phyloP scores from a whole-genome alignment of 192 early-diverging fungal genomes.

The Coemansia sp. region DNA sequence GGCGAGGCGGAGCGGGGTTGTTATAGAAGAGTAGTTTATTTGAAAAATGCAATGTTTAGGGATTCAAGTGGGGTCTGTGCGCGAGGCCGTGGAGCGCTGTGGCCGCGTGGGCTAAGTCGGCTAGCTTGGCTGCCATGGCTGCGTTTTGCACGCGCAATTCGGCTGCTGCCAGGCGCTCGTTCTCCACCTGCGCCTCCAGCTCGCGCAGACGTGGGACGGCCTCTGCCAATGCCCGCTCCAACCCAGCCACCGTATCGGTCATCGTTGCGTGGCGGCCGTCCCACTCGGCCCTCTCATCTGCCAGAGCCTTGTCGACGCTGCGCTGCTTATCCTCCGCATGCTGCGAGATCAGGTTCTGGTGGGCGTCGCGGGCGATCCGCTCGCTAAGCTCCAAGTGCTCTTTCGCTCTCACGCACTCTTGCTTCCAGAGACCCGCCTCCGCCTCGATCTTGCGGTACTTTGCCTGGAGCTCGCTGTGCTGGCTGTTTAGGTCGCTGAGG shows the following conservation, averaged over 20 bases:
- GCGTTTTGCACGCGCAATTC: conserved; percentile 16
- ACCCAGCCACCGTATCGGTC: conserved; percentile 7
- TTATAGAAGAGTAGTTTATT: neutral
- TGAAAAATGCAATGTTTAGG: neutral
- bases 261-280: neutral
- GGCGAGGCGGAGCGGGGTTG: neutral
- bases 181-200: conserved; percentile 22
- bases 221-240: conserved; percentile 34
- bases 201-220: conserved; percentile 30
- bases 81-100: neutral
- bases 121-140: conserved; percentile 17
- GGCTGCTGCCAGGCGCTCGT: conserved; percentile 13
- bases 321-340: conserved; percentile 5
- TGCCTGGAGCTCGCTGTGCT: neutral
- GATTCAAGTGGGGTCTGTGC: neutral
- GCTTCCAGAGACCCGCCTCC: conserved; percentile 28
- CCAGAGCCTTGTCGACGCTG: neutral
- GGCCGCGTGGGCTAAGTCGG: conserved; percentile 5
- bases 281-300: conserved; percentile 1
- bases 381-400: conserved; percentile 12
- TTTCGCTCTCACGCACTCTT: conserved; percentile 16
- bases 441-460: conserved; percentile 6
- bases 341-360: neutral
- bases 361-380: neutral
- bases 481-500: neutral